Evolutionary conservation across 441 rosid genomes (phyloP).

Genomic region (Adansonia grandidieri): DNA sequence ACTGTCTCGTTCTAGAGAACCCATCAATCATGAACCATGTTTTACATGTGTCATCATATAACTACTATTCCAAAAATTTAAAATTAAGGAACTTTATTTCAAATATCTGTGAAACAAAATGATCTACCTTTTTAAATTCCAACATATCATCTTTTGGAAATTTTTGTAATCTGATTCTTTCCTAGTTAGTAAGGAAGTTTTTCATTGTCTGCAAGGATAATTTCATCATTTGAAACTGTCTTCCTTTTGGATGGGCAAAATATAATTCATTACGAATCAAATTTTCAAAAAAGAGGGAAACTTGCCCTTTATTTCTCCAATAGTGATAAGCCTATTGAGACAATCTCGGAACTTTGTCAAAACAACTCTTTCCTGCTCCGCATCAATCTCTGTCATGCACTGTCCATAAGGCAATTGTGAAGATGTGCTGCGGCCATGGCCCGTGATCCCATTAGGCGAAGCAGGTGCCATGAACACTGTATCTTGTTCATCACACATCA

Average conservation of each 20-base stretch:
- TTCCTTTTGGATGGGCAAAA: conserved; percentile 11
- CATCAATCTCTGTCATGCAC: conserved; percentile 65
- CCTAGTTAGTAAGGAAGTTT: neutral
- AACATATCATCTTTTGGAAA: neutral
- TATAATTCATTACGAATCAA: conserved; percentile 2
- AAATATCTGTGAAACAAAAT: conserved; percentile 17
- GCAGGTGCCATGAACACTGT: conserved; percentile 55
- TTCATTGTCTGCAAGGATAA: neutral
- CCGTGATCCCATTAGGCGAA: conserved; percentile 61
- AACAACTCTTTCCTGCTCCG: conserved; percentile 83
- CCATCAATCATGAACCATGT: conserved; percentile 2
- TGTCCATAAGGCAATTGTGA: conserved; percentile 61
- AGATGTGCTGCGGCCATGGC: conserved; percentile 53
- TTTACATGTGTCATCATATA: neutral
- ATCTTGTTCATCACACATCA: conserved; percentile 75
- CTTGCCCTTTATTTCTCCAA: conserved; percentile 88
- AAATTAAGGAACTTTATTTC: neutral
- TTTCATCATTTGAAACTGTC: conserved; percentile 19
- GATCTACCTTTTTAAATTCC: conserved; percentile 8
- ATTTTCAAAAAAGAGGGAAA: conserved; percentile 24
- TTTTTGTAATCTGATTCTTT: neutral
- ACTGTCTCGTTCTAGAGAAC: conserved; percentile 13
- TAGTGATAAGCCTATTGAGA: conserved; percentile 81
- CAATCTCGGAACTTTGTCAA: conserved; percentile 85
- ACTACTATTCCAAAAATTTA: neutral